Conservation (phyloP, 805 yeast genomes). For the Henningerozyma blattae region DNA sequence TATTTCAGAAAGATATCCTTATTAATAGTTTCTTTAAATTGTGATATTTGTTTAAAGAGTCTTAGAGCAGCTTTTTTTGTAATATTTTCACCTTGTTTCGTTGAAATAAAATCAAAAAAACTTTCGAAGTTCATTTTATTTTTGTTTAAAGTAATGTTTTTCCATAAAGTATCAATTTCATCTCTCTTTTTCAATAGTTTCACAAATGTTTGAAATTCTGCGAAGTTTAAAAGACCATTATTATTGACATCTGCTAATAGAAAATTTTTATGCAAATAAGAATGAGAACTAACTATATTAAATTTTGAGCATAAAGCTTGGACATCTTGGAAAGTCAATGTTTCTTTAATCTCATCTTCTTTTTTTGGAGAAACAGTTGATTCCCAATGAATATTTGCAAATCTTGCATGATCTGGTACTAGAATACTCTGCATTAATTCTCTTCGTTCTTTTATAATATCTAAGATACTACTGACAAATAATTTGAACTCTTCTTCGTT, state of each 20-base stretch:
- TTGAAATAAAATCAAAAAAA: slow-evolving; percentile 33
- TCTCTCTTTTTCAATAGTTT: slow-evolving; percentile 48
- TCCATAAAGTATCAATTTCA: slow-evolving; percentile 48
- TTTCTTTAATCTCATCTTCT: slow-evolving; percentile 26
- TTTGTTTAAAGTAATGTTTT: slow-evolving; percentile 15
- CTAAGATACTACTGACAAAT: slow-evolving; percentile 42
- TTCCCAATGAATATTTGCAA: slow-evolving; percentile 57
- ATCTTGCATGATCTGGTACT: slow-evolving; percentile 44
- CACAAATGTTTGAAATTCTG: slow-evolving; percentile 68
- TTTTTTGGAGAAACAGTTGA: slow-evolving; percentile 28
- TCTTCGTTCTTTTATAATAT: slow-evolving; percentile 43
- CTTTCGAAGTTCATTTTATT: slow-evolving; percentile 17
- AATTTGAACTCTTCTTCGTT: slow-evolving; percentile 38
- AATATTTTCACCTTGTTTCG: slow-evolving; percentile 36
- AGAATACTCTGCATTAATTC: slow-evolving; percentile 53
- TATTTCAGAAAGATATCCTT: slow-evolving; percentile 19
- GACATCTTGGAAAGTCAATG: slow-evolving; percentile 54
- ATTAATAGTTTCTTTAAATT: slow-evolving; percentile 6
- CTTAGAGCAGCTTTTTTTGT: slow-evolving; percentile 20
- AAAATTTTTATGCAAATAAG: slow-evolving; percentile 34
- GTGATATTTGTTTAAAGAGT: slow-evolving; percentile 26
- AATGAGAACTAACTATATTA: slow-evolving; percentile 59
- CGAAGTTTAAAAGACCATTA: slow-evolving; percentile 47
- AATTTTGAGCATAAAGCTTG: slow-evolving; percentile 50
- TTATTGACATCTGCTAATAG: slow-evolving; percentile 36